Percentiles rank a stretch among this genome's conserved stretches.
These are phyloP conservation scores for Gypsophila paniculata DNA, from an alignment of 179 eudicot species.

Conservation along the genomic window DNA sequence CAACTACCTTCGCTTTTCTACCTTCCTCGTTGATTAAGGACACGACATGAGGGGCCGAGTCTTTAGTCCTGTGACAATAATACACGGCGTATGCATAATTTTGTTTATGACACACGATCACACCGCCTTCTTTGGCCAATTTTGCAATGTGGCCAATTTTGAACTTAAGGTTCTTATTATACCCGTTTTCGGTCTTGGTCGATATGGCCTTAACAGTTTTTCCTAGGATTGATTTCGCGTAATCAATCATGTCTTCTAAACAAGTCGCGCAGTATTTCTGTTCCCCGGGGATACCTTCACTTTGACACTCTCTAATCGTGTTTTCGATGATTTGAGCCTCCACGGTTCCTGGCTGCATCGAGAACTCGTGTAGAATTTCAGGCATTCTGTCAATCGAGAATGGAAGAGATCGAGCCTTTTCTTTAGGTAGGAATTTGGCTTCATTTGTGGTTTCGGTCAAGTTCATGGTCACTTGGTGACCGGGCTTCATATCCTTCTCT, in stretches of 20 bases:
- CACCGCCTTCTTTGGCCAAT: constrained; percentile 22
- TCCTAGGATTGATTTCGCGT: constrained; percentile 46
- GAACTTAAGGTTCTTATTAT: constrained; percentile 29
- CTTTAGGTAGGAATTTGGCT: constrained; percentile 51
- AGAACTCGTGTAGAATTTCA: constrained; percentile 36
- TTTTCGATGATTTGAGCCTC: constrained; percentile 46
- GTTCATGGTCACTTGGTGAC: constrained; percentile 43
- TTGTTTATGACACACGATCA: constrained; percentile 60
- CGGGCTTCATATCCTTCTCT: constrained; percentile 50
- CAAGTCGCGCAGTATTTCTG: constrained; percentile 71
- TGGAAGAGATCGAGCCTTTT: constrained; percentile 49
- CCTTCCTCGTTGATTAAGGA: constrained; percentile 41
- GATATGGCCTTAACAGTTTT: constrained; percentile 44
- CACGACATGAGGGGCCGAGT: constrained; percentile 45
- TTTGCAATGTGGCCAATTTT: constrained; percentile 29
- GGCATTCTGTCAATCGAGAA: constrained; percentile 54
- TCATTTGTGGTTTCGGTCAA: constrained; percentile 33
- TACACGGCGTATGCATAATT: constrained; percentile 61
- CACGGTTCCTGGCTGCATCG: constrained; percentile 41
- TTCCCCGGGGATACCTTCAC: constrained; percentile 46
- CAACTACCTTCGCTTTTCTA: constrained; percentile 43
- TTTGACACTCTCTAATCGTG: constrained; percentile 57
- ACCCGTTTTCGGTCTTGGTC: constrained; percentile 30
- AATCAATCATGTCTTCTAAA: constrained; percentile 72
- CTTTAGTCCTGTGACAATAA: constrained; percentile 57